Evolutionary conservation across 2,329 filamentous ascomycete species (phyloP).

Genomic region (Diaporthe eres): DNA sequence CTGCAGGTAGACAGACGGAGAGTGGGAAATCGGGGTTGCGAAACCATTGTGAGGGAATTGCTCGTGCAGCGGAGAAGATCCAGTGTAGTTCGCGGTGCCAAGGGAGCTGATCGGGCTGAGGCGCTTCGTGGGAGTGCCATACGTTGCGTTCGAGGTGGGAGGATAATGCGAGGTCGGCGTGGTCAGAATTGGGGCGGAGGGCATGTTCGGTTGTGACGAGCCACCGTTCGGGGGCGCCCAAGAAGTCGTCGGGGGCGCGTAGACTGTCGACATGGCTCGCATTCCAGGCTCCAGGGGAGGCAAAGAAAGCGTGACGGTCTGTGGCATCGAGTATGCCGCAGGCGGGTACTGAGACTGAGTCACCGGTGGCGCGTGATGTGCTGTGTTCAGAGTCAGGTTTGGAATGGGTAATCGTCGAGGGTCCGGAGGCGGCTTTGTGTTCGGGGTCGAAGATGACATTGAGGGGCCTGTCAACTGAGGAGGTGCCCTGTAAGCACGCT

Average conservation of each 20-base stretch:
- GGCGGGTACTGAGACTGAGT: constrained; percentile 51
- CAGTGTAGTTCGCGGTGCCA: constrained; percentile 62
- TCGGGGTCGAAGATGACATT: constrained; percentile 25
- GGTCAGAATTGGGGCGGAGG: constrained; percentile 50
- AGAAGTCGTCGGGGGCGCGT: constrained; percentile 66
- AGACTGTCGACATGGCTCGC: constrained; percentile 84
- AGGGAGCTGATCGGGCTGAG: constrained; percentile 64
- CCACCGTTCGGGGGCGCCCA: constrained; percentile 55
- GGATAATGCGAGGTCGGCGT: constrained; percentile 48
- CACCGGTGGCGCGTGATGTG: constrained; percentile 44
- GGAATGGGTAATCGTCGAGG: constrained; percentile 74
- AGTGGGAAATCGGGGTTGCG: constrained; percentile 80
- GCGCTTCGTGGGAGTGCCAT: constrained; percentile 67
- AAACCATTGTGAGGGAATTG: constrained; percentile 68
- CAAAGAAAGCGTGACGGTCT: constrained; percentile 64
- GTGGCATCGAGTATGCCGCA: constrained; percentile 51
- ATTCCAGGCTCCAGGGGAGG: constrained; percentile 73
- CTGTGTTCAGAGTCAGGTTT: constrained; percentile 76
- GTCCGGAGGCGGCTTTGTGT: constrained; percentile 48
- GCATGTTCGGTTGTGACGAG: constrained; percentile 47
- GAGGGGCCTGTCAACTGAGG: constrained; percentile 43
- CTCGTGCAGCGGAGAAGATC: constrained; percentile 79
- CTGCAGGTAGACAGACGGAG: constrained; percentile 88
- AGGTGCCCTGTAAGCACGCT: constrained; percentile 58
- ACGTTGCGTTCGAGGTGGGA: constrained; percentile 49